These are phyloP conservation scores for Abrus pulchellus DNA, from an alignment of 306 rosid genomes.

Conservation along the genomic window DNA sequence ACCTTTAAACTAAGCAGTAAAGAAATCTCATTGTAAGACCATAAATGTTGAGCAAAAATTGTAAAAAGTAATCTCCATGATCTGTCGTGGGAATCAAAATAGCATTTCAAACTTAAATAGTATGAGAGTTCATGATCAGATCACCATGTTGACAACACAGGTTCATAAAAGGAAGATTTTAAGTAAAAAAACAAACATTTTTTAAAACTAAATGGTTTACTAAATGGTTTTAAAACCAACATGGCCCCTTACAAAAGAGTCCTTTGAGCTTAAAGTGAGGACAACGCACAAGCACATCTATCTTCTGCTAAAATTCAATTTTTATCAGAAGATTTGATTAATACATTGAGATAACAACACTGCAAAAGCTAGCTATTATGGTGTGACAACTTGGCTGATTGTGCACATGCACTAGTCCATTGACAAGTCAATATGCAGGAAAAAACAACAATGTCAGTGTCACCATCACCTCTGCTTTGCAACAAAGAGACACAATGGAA, in stretches of 20 bases:
- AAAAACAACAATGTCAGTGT: background rate
- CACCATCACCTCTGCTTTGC: background rate
- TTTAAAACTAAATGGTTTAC: background rate
- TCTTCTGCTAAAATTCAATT: background rate
- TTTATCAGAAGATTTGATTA: background rate
- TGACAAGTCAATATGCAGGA: background rate
- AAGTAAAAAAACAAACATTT: conserved; percentile 20
- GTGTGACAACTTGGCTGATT: background rate
- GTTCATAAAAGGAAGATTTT: conserved; percentile 22
- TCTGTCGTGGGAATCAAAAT: conserved; percentile 22
- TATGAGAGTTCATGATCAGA: background rate
- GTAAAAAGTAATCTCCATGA: conserved; percentile 1
- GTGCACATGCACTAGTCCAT: background rate
- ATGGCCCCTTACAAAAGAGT: background rate
- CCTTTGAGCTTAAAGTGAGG: background rate
- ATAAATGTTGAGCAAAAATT: conserved; percentile 20
- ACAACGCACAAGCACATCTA: background rate
- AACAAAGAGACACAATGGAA: background rate
- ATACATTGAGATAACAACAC: background rate
- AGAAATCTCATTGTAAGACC: conserved; percentile 20
- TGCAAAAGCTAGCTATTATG: background rate
- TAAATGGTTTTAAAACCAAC: background rate
- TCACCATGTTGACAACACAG: conserved; percentile 31
- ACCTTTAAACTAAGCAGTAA: background rate
- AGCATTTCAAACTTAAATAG: conserved; percentile 35